Evolutionary conservation across 306 rosid species (phyloP), one percentile per base, ranked within the genome.

Genomic region (Fragaria nilgerrensis): DNA sequence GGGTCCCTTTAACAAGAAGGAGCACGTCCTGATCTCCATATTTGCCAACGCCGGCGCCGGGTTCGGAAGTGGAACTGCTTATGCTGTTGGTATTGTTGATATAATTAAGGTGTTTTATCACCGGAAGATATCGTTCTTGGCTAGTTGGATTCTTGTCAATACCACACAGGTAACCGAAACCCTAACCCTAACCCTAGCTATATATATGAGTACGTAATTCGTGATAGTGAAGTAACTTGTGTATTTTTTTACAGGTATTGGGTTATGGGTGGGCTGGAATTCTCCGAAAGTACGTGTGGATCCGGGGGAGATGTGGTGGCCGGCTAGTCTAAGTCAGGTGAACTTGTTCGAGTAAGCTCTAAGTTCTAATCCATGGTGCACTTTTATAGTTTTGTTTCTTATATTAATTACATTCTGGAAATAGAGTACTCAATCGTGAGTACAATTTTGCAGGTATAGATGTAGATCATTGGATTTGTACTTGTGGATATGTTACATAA

Each of bases 1-100:
- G 39, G 95, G 95, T 1, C 97, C 98, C 34, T 93, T 91, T 66
- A 93, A 93, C 85, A 86, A 88, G 85, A 93, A 91, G 81, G 98
- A 93, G 75, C 98, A 93, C 77, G 98, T 89, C 15, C 84, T 93
- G 1, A 89, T 93, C 16, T 81, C 95, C 15, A 91, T 93, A 10
- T 93, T 91, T 45, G 98, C 98, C 1, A 93, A 93, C 61, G 98
- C 93, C 0, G 97, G 97, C 0, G 77, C 90, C 34, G 88, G 88
- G 0, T 93, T 91, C 34, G 98, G 98, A 50, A 32, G 59, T 48
- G 93, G 93, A 5, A 22, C 95, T 4, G 90, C 98, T 11, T 93
- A 91, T 6, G 95, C 88, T 0, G 88, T 89, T 5, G 82, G 90
- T 1, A 93, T 93, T 3, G 93, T 91, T 0, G 82, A 65, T 5